These are phyloP conservation scores for Solanum infundibuliforme DNA, from an alignment of 257 asterid genomes.

Conservation along the genomic window DNA sequence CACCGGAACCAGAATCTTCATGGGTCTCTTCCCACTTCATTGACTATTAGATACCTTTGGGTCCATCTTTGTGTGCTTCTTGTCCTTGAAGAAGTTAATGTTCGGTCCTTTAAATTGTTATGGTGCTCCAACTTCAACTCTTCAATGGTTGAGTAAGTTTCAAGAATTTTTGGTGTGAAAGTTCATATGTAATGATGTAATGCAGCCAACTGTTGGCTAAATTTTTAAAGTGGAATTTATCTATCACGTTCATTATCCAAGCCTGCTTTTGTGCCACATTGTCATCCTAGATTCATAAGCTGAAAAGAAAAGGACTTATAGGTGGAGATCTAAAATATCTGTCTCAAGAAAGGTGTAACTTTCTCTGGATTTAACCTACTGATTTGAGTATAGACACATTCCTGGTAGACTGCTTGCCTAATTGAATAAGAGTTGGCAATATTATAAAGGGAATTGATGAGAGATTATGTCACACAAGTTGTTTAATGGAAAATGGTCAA, in stretches of 20 bases:
- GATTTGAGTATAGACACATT: background rate
- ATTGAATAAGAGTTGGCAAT: background rate
- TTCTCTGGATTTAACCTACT: background rate
- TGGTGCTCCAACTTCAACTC: background rate
- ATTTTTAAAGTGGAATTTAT: background rate
- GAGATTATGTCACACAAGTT: background rate
- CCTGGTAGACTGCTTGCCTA: background rate
- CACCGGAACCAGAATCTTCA: background rate
- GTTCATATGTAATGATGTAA: background rate
- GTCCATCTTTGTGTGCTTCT: background rate
- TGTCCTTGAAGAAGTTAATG: background rate
- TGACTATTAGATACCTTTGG: background rate
- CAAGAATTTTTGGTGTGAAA: background rate
- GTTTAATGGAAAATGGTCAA: background rate
- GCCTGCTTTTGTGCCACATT: background rate
- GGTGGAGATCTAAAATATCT: background rate
- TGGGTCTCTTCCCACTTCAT: background rate
- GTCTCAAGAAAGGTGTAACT: background rate
- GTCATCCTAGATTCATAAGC: background rate
- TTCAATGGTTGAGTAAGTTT: background rate
- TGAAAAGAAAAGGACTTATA: background rate
- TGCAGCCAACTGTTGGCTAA: background rate
- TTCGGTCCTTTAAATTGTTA: background rate
- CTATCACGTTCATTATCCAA: background rate
- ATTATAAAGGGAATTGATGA: background rate